Conservation (phyloP, 495 filamentous ascomycete species). For the Penicillium ochrochloron region DNA sequence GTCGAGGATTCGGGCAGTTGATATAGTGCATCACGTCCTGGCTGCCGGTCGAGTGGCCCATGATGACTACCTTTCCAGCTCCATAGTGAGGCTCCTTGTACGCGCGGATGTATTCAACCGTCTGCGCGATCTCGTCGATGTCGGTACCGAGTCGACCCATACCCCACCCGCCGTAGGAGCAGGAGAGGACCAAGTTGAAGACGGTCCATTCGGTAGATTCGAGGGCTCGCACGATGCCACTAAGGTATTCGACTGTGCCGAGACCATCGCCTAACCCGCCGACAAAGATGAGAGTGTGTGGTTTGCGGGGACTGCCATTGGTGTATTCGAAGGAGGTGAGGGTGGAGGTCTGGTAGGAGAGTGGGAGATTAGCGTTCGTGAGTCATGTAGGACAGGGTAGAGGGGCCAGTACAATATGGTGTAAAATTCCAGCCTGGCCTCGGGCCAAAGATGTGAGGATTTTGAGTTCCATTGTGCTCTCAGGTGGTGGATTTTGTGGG, state of each 20-base stretch:
- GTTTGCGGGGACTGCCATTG: conserved; percentile 28
- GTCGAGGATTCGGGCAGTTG: conserved; percentile 41
- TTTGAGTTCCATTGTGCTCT: conserved; percentile 31
- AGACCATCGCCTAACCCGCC: conserved; percentile 69
- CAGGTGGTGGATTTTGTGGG: neutral
- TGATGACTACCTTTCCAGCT: conserved; percentile 34
- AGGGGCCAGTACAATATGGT: conserved; percentile 27
- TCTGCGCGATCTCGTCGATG: conserved; percentile 66
- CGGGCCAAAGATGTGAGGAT: conserved; percentile 23
- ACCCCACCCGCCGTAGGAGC: conserved; percentile 73
- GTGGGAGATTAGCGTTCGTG: conserved; percentile 7
- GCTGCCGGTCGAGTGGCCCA: conserved; percentile 86
- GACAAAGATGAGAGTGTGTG: conserved; percentile 36
- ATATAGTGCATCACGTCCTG: conserved; percentile 85
- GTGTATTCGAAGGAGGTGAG: conserved; percentile 38
- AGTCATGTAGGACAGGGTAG: neutral
- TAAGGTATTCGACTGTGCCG: conserved; percentile 61
- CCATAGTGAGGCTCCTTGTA: conserved; percentile 36
- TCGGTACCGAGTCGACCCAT: conserved; percentile 66
- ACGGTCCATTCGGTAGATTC: conserved; percentile 61
- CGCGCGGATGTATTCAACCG: conserved; percentile 66
- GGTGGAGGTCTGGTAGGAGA: conserved; percentile 24
- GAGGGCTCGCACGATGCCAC: conserved; percentile 50
- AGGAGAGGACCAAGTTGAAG: conserved; percentile 59
- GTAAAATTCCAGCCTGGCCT: conserved; percentile 34